These are phyloP conservation scores for Ceriops decandra DNA, from an alignment of 345 rosid species.

Conservation along the genomic window DNA sequence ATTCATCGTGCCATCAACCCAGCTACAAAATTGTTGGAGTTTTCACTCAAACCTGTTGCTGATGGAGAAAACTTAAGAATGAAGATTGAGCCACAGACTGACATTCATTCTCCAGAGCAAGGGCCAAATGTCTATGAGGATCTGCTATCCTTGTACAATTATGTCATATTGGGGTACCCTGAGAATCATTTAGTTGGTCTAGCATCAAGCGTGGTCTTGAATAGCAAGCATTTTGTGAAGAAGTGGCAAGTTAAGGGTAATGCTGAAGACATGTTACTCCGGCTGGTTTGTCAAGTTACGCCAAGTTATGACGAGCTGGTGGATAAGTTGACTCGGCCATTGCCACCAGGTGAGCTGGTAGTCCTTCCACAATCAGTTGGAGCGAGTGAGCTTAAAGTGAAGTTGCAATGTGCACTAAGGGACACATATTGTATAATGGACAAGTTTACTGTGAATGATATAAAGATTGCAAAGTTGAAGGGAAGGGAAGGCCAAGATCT, in stretches of 20 bases:
- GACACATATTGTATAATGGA: conserved; percentile 54
- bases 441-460: conserved; percentile 30
- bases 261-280: conserved; percentile 14
- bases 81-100: conserved; percentile 1
- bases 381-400: conserved; percentile 33
- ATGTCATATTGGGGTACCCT: conserved; percentile 40
- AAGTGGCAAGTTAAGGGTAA: conserved; percentile 31
- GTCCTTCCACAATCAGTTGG: conserved; percentile 24
- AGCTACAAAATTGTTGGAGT: conserved; percentile 30
- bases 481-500: conserved; percentile 10
- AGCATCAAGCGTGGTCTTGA: conserved; percentile 37
- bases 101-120: conserved; percentile 13
- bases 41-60: conserved; percentile 27
- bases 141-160: conserved; percentile 38
- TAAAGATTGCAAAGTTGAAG: conserved; percentile 21
- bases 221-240: conserved; percentile 52
- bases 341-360: conserved; percentile 49
- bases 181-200: conserved; percentile 28
- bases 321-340: conserved; percentile 31
- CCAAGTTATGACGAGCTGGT: conserved; percentile 41
- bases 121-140: conserved; percentile 37
- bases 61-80: conserved; percentile 15
- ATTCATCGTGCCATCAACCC: conserved; percentile 41
- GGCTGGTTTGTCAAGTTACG: conserved; percentile 35
- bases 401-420: conserved; percentile 41